phyloP scores from a whole-genome alignment of 768 basidiomycete genomes.

The Coprinopsis sp. region DNA sequence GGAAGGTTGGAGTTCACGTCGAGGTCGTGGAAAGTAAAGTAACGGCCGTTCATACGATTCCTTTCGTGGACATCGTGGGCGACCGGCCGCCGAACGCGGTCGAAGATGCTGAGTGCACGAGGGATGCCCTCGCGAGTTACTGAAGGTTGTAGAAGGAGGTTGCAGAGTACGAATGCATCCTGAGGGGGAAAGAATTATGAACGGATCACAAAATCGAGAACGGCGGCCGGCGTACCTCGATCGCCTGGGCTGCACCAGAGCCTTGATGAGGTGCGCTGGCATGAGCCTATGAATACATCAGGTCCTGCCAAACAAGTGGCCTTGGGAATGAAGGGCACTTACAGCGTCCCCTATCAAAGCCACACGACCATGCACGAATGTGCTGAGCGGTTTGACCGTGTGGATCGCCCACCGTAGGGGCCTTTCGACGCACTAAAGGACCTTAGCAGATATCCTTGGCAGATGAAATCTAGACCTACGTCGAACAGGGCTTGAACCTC shows the following conservation, averaged over 20 bases:
- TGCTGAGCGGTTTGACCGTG: constrained; percentile 44
- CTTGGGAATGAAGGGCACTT: constrained; percentile 14
- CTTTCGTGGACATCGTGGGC: constrained; percentile 33
- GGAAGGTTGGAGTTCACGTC: constrained; percentile 24
- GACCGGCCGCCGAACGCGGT: constrained; percentile 45
- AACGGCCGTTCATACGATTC: constrained; percentile 38
- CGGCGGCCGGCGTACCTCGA: constrained; percentile 36
- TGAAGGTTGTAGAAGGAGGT: constrained; percentile 39
- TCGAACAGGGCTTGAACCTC: constrained; percentile 54
- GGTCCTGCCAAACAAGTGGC: constrained; percentile 5
- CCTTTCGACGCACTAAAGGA: constrained; percentile 44
- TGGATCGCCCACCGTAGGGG: constrained; percentile 63
- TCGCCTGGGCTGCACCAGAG: constrained; percentile 54
- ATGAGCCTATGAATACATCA: constrained; percentile 35
- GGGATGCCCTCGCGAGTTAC: constrained; percentile 37
- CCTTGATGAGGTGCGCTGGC: constrained; percentile 54
- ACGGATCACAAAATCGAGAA: constrained; percentile 6
- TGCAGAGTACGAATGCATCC: constrained; percentile 46
- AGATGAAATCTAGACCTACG: constrained; percentile 29
- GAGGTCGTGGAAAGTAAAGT: constrained; percentile 34
- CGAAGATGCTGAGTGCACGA: constrained; percentile 42
- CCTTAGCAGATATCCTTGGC: constrained; percentile 3
- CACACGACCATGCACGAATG: constrained; percentile 47
- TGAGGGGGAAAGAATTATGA: constrained; percentile 29
- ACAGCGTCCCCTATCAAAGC: constrained; percentile 49